phyloP scores from a whole-genome alignment of 2,329 filamentous ascomycete genomes.

The Shiraia bambusicola region DNA sequence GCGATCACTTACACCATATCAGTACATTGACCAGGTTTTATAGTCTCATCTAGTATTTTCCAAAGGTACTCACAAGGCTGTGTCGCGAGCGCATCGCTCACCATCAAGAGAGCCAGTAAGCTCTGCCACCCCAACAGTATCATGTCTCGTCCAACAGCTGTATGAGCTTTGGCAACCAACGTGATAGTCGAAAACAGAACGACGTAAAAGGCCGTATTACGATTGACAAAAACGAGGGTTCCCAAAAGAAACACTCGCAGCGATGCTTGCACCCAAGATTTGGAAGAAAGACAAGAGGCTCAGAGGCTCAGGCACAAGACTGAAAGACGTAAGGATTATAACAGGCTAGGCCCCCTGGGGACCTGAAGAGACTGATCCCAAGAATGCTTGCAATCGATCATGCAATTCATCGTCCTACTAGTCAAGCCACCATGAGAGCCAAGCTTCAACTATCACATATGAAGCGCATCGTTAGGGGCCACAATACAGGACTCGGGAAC shows the following conservation, averaged over 20 bases:
- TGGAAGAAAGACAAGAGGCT: neutral
- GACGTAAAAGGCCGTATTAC: neutral
- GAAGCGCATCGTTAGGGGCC: too few relatives aligned
- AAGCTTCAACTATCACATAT: too few relatives aligned
- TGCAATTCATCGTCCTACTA: too few relatives aligned
- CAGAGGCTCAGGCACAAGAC: constrained; percentile 1
- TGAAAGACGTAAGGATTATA: neutral
- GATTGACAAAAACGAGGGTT: too few relatives aligned
- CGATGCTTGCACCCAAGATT: too few relatives aligned
- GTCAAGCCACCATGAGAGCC: too few relatives aligned
- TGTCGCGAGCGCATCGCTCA: constrained; percentile 25
- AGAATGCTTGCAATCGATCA: too few relatives aligned
- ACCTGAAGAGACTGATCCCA: neutral
- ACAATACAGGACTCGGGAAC: too few relatives aligned
- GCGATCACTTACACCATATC: constrained; percentile 17
- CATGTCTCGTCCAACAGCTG: constrained; percentile 3
- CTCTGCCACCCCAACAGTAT: constrained; percentile 6
- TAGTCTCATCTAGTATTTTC: neutral
- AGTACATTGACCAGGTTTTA: constrained; percentile 4
- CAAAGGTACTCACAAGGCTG: constrained; percentile 18
- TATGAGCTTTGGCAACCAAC: neutral
- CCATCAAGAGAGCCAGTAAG: constrained; percentile 24
- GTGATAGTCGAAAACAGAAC: neutral
- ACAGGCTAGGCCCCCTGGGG: neutral
- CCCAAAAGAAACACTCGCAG: neutral